Percentiles rank a stretch among this genome's conserved stretches.
phyloP scores from a whole-genome alignment of 768 basidiomycete species.

The Lyophyllum atratum region DNA sequence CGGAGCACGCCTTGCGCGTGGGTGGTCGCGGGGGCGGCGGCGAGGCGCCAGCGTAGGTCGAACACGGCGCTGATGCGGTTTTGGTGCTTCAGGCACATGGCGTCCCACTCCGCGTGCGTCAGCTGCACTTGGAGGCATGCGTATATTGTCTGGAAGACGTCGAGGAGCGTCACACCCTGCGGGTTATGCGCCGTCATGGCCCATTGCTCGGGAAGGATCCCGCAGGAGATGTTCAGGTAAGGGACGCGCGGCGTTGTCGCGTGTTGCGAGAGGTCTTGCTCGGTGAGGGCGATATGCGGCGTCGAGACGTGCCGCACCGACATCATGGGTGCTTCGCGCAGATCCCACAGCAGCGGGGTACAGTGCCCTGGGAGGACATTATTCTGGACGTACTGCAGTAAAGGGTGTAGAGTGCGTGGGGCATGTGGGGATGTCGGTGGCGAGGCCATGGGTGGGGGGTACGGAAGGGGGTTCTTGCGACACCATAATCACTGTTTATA shows the following conservation, averaged over 20 bases:
- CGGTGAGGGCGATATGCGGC: constrained; percentile 25
- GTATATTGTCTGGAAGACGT: constrained; percentile 52
- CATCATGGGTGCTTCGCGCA: constrained; percentile 40
- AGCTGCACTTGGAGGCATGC: constrained; percentile 38
- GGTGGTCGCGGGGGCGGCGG: constrained; percentile 34
- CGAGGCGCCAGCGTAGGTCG: constrained; percentile 44
- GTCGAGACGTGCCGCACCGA: constrained; percentile 26
- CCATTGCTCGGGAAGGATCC: constrained; percentile 46
- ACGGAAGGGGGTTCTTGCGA: neutral
- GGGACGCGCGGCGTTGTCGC: constrained; percentile 45
- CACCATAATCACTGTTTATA: neutral
- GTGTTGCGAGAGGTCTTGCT: constrained; percentile 35
- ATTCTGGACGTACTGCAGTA: constrained; percentile 41
- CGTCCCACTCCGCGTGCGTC: constrained; percentile 43
- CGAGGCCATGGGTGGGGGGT: neutral
- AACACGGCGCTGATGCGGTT: constrained; percentile 42
- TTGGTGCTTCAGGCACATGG: constrained; percentile 41
- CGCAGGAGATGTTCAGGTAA: constrained; percentile 44
- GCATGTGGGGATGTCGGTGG: neutral
- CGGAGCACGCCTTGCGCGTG: constrained; percentile 45
- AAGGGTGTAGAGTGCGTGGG: constrained; percentile 32
- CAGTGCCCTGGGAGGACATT: constrained; percentile 23
- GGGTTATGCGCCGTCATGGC: constrained; percentile 40
- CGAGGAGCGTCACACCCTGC: constrained; percentile 50
- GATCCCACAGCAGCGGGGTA: constrained; percentile 48